Base-by-base conservation (phyloP, 495 filamentous ascomycete species). In the Penicillium maclennaniae region DNA sequence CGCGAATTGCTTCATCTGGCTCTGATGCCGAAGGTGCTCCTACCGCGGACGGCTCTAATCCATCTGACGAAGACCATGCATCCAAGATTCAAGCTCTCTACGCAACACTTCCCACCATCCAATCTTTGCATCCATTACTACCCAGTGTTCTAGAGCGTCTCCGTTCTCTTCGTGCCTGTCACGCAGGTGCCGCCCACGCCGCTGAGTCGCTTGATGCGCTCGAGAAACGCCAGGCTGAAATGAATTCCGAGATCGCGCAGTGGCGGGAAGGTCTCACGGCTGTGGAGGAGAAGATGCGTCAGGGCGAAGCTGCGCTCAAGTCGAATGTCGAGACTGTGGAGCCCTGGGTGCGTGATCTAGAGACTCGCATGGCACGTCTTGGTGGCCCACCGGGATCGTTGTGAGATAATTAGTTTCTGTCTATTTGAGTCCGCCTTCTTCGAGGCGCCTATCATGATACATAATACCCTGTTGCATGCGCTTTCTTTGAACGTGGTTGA, bases 71-170 rank as follows among this genome's bases (percentile, higher is more conserved):
- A 31, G 89, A 95, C 61, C 83, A 89, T 57, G 79, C 80, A 16
- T 80, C 89, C 38, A 96, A 95, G 67, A 87, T 97, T 65, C 92
- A 95, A 60, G 91, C 92, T 3, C 81, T 99, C 3, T 97, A 96
- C 68, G 86, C 86, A 2, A 89, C 89, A 15, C 79, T 99, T 6
- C 84, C 89, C 6, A 92, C 89, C 10, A 95, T 99, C 55, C 90
- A 97, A 69, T 88, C 80, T 49, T 75, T 97, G 14, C 79, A 88
- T 4, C 93, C 95, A 7, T 71, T 96, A 20, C 76, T 99, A 12
- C 95, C 95, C 7, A 82, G 88, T 5, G 76, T 97, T 20, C 77
- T 99, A 4, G 89, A 97, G 62, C 81, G 95, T 16, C 73, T 99
- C 37, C 78, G 91, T 37, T 92, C 88, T 8, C 76, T 99, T 43